Conservation (phyloP, 148 eudicot species). For the Silene conica region DNA sequence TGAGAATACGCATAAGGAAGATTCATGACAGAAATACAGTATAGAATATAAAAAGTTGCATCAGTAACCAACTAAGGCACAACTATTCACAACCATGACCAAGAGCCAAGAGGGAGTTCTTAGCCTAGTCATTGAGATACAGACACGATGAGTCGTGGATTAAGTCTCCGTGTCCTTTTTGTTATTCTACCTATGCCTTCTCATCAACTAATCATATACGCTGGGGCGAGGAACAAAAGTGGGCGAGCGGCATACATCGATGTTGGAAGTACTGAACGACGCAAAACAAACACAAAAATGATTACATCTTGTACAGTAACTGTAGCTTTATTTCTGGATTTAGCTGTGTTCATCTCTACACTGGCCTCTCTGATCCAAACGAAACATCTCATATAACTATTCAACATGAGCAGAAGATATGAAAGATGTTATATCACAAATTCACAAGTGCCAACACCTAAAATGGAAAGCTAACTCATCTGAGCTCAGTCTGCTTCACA, state of each 20-base stretch:
- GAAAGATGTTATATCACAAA: neutral
- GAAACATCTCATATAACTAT: neutral
- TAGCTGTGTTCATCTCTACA: neutral
- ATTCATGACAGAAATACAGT: too few relatives aligned
- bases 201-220: too few relatives aligned
- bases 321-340: neutral
- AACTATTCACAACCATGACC: neutral
- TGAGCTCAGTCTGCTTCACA: constrained; percentile 22
- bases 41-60: too few relatives aligned
- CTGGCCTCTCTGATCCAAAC: neutral
- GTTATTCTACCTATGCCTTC: too few relatives aligned
- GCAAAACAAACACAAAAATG: too few relatives aligned
- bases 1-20: too few relatives aligned
- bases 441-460: neutral
- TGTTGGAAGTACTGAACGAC: neutral
- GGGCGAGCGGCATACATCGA: too few relatives aligned
- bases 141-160: too few relatives aligned
- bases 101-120: neutral
- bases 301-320: neutral
- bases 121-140: too few relatives aligned
- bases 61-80: neutral
- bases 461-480: neutral
- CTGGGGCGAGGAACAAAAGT: too few relatives aligned
- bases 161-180: too few relatives aligned
- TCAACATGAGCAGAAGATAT: neutral